Percentiles rank a stretch among this genome's conserved stretches.
Conservation (phyloP, 1,139 yeast genomes). For the Yamadazyma pseudoaaseri region DNA sequence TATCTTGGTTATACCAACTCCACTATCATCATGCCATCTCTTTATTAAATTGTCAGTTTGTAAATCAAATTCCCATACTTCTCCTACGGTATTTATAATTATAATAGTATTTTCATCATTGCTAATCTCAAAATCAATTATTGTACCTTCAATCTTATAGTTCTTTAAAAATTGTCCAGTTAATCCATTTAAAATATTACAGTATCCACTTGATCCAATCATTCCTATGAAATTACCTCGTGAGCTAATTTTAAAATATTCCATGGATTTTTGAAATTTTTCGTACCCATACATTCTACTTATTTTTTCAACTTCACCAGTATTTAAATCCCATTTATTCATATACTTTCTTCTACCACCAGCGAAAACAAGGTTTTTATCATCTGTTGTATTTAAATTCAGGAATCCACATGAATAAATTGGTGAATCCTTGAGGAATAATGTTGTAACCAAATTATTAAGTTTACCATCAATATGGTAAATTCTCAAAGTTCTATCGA, state of each 20-base stretch:
- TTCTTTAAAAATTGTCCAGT: conserved; percentile 88
- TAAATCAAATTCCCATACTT: conserved; percentile 84
- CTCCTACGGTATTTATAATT: conserved; percentile 77
- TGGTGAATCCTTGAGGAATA: conserved; percentile 78
- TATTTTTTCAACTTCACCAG: conserved; percentile 78
- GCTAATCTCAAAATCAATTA: conserved; percentile 76
- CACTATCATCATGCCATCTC: conserved; percentile 87
- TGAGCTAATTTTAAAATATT: conserved; percentile 71
- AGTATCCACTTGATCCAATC: conserved; percentile 87
- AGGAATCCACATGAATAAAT: conserved; percentile 73
- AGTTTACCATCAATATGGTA: conserved; percentile 90
- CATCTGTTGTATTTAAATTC: conserved; percentile 39
- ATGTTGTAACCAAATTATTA: conserved; percentile 78
- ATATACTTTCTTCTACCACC: conserved; percentile 92
- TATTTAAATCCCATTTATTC: conserved; percentile 85
- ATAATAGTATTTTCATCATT: conserved; percentile 53
- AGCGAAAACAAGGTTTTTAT: conserved; percentile 58
- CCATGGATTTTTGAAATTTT: conserved; percentile 81
- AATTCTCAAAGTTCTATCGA: conserved; percentile 81
- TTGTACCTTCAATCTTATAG: conserved; percentile 82
- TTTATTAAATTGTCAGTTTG: conserved; percentile 41
- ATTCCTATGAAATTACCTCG: conserved; percentile 73
- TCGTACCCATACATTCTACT: conserved; percentile 92
- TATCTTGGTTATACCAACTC: conserved; percentile 76
- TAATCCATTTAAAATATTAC: conserved; percentile 70